Evolutionary conservation across 2,329 filamentous ascomycete genomes (phyloP).

Genomic region (Decorospora gaudefroyi): DNA sequence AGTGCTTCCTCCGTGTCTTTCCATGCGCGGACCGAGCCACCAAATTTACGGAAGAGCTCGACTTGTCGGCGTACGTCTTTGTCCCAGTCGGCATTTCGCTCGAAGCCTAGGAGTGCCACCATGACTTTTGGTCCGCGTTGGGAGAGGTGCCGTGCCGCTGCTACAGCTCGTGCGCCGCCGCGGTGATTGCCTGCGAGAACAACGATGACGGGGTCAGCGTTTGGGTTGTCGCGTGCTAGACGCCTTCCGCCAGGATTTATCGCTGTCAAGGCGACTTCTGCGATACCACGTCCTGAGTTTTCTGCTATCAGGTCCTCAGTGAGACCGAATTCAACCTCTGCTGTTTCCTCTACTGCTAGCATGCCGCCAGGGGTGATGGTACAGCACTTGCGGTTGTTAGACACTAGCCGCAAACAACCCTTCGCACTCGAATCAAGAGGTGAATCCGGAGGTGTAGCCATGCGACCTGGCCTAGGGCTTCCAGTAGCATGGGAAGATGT

Average conservation of each 20-base stretch:
- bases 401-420: slow-evolving; percentile 56
- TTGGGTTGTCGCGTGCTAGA: slow-evolving; percentile 54
- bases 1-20: slow-evolving; percentile 59
- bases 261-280: slow-evolving; percentile 75
- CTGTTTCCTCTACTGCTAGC: slow-evolving; percentile 89
- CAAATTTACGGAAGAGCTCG: slow-evolving; percentile 80
- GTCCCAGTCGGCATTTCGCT: slow-evolving; percentile 78
- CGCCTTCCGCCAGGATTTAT: slow-evolving; percentile 63
- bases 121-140: slow-evolving; percentile 82
- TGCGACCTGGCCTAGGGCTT: slow-evolving; percentile 41
- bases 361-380: slow-evolving; percentile 75
- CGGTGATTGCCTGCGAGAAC: slow-evolving; percentile 96
- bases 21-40: slow-evolving; percentile 71
- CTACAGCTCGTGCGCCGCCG: slow-evolving; percentile 80
- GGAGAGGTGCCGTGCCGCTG: slow-evolving; percentile 82
- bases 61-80: slow-evolving; percentile 81
- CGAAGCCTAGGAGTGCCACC: slow-evolving; percentile 81
- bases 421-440: slow-evolving; percentile 37
- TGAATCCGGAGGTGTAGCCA: slow-evolving; percentile 46
- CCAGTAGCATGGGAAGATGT: slow-evolving; percentile 47
- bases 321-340: slow-evolving; percentile 82
- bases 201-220: slow-evolving; percentile 63
- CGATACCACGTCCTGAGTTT: slow-evolving; percentile 85
- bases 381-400: slow-evolving; percentile 60
- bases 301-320: slow-evolving; percentile 90